Base-by-base conservation (phyloP, 257 asterid genomes). In the Plantago ovata region DNA sequence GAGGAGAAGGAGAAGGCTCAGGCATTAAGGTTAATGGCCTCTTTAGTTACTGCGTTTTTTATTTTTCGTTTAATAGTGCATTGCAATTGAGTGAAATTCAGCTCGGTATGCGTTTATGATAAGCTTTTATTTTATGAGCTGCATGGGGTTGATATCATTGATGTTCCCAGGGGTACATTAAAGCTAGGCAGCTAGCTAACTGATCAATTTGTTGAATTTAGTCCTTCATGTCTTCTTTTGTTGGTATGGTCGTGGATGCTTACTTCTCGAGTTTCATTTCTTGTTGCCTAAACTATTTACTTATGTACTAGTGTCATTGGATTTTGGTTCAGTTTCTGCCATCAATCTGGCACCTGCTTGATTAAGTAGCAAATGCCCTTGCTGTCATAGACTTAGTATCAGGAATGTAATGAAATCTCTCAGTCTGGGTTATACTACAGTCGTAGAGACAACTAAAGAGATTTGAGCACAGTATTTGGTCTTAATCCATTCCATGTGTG, bases 21-120 rank as follows among this genome's bases (percentile, higher is more conserved):
- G 61, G 61, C 6, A 44, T 44, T 53, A 56, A 79, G 94, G 82
- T 77, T 51, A 36, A 6, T 18, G 46, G 44, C 64, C 41, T 56
- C 13, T 53, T 44, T 44, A 40, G 55, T 11, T 63, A 53, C 38
- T 61, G 61, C 43, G 19, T 39, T 41, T 36, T 24, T 22, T n/a
- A n/a, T 5, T 23, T 33, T 21, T 28, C 3, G 3, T 13, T 22
- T 9, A 39, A 13, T 52, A 33, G 39, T 52, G n/a, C 4, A 21
- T 2, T 52, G 39, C 13, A 28, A 28, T 8, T 28, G 36, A 28
- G 36, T 28, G 36, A 28, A 28, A 1, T 1, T 28, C 3, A 28
- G 36, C 7, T 28, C 36, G 3, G 36, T 28, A 8, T 28, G 36
- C 36, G 7, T 52, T 22, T 22, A 28, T 52, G 57, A 28, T 28